A percentile compares a stretch with the other conserved stretches of the same genome.
These are phyloP conservation scores for Carnegiea gigantea DNA, from an alignment of 179 eudicot species.

Conservation along the genomic window DNA sequence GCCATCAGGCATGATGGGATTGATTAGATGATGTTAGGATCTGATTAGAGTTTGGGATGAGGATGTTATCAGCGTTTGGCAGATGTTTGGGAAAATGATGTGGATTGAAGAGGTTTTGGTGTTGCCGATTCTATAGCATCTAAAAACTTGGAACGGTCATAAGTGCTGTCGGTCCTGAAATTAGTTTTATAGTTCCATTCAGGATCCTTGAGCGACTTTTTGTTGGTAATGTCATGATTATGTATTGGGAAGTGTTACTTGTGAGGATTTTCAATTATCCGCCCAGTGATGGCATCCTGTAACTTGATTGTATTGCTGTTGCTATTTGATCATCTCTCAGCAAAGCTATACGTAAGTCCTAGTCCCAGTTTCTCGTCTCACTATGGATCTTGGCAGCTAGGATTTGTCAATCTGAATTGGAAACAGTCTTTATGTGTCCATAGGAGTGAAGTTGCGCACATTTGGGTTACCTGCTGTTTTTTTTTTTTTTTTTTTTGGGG, in stretches of 20 bases:
- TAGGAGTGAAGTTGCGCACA: not conserved
- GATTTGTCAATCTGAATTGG: not conserved
- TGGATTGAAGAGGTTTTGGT: not conserved
- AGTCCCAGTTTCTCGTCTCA: not conserved
- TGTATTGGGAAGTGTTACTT: not conserved
- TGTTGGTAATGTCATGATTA: not conserved
- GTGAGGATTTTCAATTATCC: not conserved
- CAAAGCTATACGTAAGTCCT: not conserved
- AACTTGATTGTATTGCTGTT: not conserved
- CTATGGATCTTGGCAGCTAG: not conserved
- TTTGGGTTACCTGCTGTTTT: not conserved
- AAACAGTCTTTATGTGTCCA: not conserved
- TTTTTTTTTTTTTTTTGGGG: not conserved
- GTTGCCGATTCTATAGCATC: not conserved
- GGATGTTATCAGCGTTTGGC: not conserved
- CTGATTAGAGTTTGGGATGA: not conserved
- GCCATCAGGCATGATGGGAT: not conserved
- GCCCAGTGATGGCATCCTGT: not conserved
- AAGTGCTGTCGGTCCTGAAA: not conserved
- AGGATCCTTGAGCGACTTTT: not conserved
- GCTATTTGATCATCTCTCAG: not conserved
- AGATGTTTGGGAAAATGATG: not conserved
- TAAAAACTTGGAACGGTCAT: too few relatives aligned
- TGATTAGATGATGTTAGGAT: too few relatives aligned
- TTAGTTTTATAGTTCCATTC: not conserved